A percentile compares a stretch with the other conserved stretches of the same genome.
These are phyloP conservation scores for Phylloporus rhodoxanthus DNA, from an alignment of 768 basidiomycete genomes.

Conservation along the genomic window DNA sequence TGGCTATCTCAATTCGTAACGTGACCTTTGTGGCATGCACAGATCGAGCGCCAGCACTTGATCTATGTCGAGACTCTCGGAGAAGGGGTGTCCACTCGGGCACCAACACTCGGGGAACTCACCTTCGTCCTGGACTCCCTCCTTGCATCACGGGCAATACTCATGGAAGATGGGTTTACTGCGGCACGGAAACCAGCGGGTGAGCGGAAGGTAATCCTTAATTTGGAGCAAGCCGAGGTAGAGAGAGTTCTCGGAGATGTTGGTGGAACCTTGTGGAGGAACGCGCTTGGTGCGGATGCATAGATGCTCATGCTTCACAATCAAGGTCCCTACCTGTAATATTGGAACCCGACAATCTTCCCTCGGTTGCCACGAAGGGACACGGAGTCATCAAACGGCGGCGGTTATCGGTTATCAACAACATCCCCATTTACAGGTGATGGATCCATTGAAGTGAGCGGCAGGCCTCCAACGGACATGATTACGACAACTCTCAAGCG, in stretches of 20 bases:
- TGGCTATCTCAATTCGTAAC: background rate
- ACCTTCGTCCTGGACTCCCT: conserved; percentile 67
- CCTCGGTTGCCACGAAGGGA: background rate
- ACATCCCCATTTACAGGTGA: background rate
- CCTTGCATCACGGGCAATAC: conserved; percentile 68
- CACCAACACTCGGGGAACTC: conserved; percentile 61
- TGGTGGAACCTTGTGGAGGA: conserved; percentile 67
- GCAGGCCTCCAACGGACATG: background rate
- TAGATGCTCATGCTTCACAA: conserved; percentile 1
- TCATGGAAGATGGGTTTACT: conserved; percentile 59
- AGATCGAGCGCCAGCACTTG: conserved; percentile 75
- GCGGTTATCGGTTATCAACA: background rate
- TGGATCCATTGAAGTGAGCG: background rate
- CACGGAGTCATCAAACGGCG: background rate
- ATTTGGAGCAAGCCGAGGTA: conserved; percentile 78
- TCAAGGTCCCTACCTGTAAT: background rate
- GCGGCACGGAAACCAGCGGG: conserved; percentile 50
- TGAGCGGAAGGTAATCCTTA: conserved; percentile 73
- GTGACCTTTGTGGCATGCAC: conserved; percentile 2
- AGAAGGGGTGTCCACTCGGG: conserved; percentile 49
- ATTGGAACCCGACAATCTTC: background rate
- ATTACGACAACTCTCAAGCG: background rate
- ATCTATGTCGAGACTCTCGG: conserved; percentile 62
- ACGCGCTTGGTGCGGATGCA: conserved; percentile 27
- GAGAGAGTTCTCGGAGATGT: conserved; percentile 81